Percentiles rank a stretch among this genome's conserved stretches.
Conservation (phyloP, 441 rosid species). For the Aquilaria agallochum region DNA sequence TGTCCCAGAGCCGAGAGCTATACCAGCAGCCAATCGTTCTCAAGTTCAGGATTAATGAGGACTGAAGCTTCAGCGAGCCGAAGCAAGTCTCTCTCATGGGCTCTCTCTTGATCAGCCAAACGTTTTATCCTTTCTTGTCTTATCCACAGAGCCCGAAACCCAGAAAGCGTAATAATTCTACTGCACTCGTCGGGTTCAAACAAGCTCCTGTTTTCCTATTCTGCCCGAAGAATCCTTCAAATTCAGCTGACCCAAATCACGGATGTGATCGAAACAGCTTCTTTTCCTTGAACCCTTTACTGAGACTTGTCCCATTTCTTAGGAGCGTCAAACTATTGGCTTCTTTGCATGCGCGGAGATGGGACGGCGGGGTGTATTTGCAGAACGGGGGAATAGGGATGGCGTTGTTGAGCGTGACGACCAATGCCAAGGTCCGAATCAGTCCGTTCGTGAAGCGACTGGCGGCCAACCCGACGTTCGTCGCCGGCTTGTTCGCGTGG, state of each 20-base stretch:
- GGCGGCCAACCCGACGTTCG: slow-evolving; percentile 80
- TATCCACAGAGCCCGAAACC: slow-evolving; percentile 16
- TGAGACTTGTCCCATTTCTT: slow-evolving; percentile 33
- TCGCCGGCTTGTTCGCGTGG: slow-evolving; percentile 81
- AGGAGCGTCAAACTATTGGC: slow-evolving; percentile 34
- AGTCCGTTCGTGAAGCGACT: slow-evolving; percentile 78
- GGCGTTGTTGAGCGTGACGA: slow-evolving; percentile 69
- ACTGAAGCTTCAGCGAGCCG: slow-evolving; percentile 8
- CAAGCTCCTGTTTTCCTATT: slow-evolving; percentile 25
- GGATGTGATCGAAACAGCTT: slow-evolving; percentile 3
- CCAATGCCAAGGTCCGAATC: slow-evolving; percentile 63
- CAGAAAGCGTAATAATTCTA: slow-evolving; percentile 2
- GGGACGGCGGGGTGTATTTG: slow-evolving; percentile 37
- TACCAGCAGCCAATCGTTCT: background rate
- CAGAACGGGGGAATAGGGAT: slow-evolving; percentile 57
- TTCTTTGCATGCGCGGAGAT: slow-evolving; percentile 33
- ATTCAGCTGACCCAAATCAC: slow-evolving; percentile 19
- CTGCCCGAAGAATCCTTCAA: slow-evolving; percentile 25
- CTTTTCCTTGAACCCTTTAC: slow-evolving; percentile 25
- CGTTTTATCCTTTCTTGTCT: slow-evolving; percentile 28
- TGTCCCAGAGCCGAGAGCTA: background rate
- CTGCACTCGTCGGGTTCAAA: slow-evolving; percentile 25
- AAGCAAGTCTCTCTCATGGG: slow-evolving; percentile 33
- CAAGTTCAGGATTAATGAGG: slow-evolving; percentile 33
- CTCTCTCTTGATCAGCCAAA: slow-evolving; percentile 31